phyloP scores from a whole-genome alignment of 257 asterid genomes.

The Solanum pimpinellifolium region DNA sequence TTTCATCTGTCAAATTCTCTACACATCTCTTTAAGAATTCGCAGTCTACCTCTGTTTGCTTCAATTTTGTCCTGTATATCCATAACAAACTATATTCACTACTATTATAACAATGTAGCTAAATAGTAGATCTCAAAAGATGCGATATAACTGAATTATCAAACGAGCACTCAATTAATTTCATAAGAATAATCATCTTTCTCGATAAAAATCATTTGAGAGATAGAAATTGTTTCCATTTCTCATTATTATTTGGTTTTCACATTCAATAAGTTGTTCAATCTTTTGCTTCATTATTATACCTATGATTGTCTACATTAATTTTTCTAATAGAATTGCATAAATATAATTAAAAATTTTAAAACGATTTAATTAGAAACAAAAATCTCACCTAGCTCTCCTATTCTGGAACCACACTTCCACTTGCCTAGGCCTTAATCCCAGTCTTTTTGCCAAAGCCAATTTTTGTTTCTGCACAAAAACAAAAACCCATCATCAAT shows the following conservation, averaged over 20 bases:
- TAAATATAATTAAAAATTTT: background rate
- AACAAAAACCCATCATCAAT: background rate
- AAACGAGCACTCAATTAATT: background rate
- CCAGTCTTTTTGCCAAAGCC: constrained; percentile 58
- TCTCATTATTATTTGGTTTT: background rate
- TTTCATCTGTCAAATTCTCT: constrained; percentile 60
- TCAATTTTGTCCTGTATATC: constrained; percentile 55
- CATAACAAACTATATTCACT: background rate
- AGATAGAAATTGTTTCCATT: background rate
- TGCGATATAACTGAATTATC: too few species aligned
- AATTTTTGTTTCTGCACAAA: constrained; percentile 55
- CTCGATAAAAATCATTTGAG: too few species aligned
- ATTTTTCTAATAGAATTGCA: background rate
- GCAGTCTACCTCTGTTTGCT: constrained; percentile 79
- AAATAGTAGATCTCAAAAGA: background rate
- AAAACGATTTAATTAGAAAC: background rate
- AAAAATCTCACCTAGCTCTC: constrained; percentile 55
- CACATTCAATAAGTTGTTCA: background rate
- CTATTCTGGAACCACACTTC: constrained; percentile 93
- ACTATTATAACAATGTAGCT: too few species aligned
- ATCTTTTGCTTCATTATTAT: background rate
- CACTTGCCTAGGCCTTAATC: constrained; percentile 66
- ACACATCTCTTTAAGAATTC: constrained; percentile 68
- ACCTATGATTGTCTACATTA: background rate
- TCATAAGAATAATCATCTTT: too few species aligned